phyloP scores from a whole-genome alignment of 179 eudicot genomes.

The Corrigiola litoralis region DNA sequence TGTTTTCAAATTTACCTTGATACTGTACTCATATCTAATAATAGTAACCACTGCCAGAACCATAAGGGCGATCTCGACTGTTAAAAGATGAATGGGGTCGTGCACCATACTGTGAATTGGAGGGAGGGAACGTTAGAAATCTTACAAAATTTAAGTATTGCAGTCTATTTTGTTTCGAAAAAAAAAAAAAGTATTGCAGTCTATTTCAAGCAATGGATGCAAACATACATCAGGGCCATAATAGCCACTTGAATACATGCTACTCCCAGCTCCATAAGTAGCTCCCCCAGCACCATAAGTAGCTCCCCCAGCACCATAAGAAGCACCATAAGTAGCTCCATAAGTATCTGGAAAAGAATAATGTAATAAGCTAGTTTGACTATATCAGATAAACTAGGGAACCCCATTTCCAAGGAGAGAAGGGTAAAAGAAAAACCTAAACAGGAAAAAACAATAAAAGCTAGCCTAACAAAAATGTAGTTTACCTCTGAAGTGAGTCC shows the following conservation, averaged over 20 bases:
- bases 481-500: constrained; percentile 55
- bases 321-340: too few species aligned
- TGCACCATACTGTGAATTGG: constrained; percentile 47
- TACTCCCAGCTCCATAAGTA: constrained; percentile 45
- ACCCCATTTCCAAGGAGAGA: background rate
- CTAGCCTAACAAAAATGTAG: background rate
- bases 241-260: constrained; percentile 54
- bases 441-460: background rate
- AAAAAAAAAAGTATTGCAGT: background rate
- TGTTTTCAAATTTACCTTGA: constrained; percentile 5
- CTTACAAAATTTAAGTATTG: too few species aligned
- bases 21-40: constrained; percentile 31
- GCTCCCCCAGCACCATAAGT: constrained; percentile 28
- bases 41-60: constrained; percentile 43
- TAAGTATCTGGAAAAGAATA: too few species aligned
- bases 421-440: background rate
- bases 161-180: too few species aligned
- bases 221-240: constrained; percentile 68
- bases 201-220: background rate
- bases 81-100: constrained; percentile 3
- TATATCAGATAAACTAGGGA: background rate
- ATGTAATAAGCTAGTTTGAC: too few species aligned
- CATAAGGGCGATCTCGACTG: constrained; percentile 7
- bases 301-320: too few species aligned
- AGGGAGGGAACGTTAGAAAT: too few species aligned